Evolutionary conservation across 345 rosid genomes (phyloP), one percentile per base, ranked within the genome.

Genomic region (Dovyalis caffra): DNA sequence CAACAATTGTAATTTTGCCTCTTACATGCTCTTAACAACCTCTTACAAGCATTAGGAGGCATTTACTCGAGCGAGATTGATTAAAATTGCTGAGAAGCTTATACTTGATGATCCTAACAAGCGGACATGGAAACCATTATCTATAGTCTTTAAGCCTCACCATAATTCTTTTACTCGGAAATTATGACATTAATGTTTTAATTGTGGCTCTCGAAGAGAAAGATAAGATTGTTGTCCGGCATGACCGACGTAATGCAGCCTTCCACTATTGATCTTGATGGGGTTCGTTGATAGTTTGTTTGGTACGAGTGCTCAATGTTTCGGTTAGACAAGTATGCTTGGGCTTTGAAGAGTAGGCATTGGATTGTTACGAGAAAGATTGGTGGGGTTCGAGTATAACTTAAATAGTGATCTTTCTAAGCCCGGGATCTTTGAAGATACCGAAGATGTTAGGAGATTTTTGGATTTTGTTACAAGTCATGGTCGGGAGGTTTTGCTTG

Each of bases 1-100:
- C 98, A 95, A 78, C 85, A 88, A 72, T 75, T 95, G 12, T 97
- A 95, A 34, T 89, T 89, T 66, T 93, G 98, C 82, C 95, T 93
- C 77, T 74, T 93, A 15, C 98, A 95, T 85, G 76, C 91, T 12
- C 98, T 95, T 74, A 93, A 91, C 88, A 95, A 88, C 81, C 93
- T 95, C 78, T 93, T 93, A 79, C 98, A 93, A 95, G 97, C 83
- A 80, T 60, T 83, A 89, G 72, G 88, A 87, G 70, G 88, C 88
- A 10, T 95, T 93, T 82, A 89, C 88, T 49, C 75, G 88, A 69
- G 88, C 82, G 69, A 83, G 80, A 80, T 84, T 93, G 82, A 80
- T 90, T 80, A 75, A 84, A 60, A 85, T 93, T 66, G 88, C 94
- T 6, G 88, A 86, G 83, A 84, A 81, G 70, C 90, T 95, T 25